Conservation (phyloP, 345 rosid genomes). For the Lumnitzera littorea region DNA sequence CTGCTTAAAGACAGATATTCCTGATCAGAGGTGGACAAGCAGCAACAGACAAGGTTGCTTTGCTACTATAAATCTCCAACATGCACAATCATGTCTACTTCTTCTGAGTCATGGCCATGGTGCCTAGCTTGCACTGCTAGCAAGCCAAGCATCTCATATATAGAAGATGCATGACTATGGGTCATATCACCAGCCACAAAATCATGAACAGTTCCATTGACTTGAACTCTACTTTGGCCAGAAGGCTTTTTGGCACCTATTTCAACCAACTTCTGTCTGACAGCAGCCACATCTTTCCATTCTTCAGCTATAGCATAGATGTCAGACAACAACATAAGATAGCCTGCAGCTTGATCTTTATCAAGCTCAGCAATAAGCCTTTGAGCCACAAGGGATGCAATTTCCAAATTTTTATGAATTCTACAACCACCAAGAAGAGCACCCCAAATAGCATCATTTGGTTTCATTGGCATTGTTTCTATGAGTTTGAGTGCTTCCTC, state of each 20-base stretch:
- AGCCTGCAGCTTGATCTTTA: slow-evolving; percentile 28
- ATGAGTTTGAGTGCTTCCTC: slow-evolving; percentile 37
- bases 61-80: no score
- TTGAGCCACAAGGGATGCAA: slow-evolving; percentile 35
- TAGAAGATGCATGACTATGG: slow-evolving; percentile 23
- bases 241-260: slow-evolving; percentile 42
- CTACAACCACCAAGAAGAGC: slow-evolving; percentile 59
- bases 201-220: slow-evolving; percentile 44
- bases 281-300: slow-evolving; percentile 35
- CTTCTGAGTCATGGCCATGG: no score
- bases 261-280: slow-evolving; percentile 36
- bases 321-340: slow-evolving; percentile 32
- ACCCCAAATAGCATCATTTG: slow-evolving; percentile 61
- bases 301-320: slow-evolving; percentile 27
- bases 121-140: slow-evolving; percentile 14
- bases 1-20: no score
- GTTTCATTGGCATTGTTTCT: slow-evolving; percentile 45
- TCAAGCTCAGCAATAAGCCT: slow-evolving; percentile 32
- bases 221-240: slow-evolving; percentile 53
- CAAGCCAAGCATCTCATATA: slow-evolving; percentile 21
- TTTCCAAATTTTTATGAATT: slow-evolving; percentile 39
- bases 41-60: no score
- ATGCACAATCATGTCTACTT: no score
- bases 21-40: no score
- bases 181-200: slow-evolving; percentile 45